Evolutionary conservation across 2,329 filamentous ascomycete species (phyloP).

Genomic region (Cladosporium austrohemisphaericum): DNA sequence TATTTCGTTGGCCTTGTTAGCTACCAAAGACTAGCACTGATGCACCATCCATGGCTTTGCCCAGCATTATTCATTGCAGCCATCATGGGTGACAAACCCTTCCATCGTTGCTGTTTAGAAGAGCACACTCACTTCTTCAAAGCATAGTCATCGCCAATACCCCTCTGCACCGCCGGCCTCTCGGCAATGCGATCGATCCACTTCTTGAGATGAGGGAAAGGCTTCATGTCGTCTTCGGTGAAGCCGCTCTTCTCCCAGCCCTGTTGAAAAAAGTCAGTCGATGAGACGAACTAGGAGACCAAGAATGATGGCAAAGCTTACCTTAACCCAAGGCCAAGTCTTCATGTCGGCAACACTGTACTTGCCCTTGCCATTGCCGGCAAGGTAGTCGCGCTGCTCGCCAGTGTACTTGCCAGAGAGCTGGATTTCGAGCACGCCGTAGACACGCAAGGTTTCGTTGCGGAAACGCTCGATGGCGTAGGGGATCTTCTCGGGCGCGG

Average conservation of each 20-base stretch:
- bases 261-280: no score
- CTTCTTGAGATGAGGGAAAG: constrained; percentile 50
- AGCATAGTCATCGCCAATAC: constrained; percentile 37
- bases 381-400: constrained; percentile 49
- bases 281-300: no score
- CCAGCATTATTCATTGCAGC: no score
- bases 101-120: no score
- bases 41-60: no score
- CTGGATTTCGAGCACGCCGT: constrained; percentile 54
- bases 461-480: constrained; percentile 51
- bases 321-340: constrained; percentile 49
- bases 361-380: constrained; percentile 52
- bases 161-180: constrained; percentile 47
- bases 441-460: constrained; percentile 52
- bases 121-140: constrained; percentile 25
- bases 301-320: no score
- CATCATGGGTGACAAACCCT: no score
- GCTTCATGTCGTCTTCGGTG: constrained; percentile 46
- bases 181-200: constrained; percentile 53
- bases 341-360: constrained; percentile 52
- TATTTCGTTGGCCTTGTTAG: no score
- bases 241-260: constrained; percentile 43
- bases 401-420: constrained; percentile 51
- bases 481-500: constrained; percentile 45
- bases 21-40: no score